phyloP scores from a whole-genome alignment of 2,329 filamentous ascomycete species.

The Drechslerella coelobrocha region DNA sequence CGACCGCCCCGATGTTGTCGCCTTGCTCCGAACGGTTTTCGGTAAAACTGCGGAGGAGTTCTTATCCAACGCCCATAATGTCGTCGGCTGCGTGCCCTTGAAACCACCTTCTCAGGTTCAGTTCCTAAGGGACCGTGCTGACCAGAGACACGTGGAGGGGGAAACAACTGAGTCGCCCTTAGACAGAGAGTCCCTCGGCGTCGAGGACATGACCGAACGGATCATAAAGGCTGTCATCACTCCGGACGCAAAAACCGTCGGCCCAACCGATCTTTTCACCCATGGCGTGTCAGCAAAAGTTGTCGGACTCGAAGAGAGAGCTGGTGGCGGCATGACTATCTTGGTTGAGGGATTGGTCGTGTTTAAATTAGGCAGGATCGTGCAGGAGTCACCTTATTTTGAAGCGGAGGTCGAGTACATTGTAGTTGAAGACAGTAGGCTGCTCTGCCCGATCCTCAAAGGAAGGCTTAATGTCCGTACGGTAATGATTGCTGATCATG shows the following conservation, averaged over 20 bases:
- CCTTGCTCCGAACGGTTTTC: conserved; percentile 28
- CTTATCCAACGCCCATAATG: conserved; percentile 37
- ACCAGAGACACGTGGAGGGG: conserved; percentile 38
- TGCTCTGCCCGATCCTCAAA: conserved; percentile 16
- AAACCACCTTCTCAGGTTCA: conserved; percentile 36
- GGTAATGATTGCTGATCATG: conserved; percentile 43
- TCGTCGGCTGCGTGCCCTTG: conserved; percentile 34
- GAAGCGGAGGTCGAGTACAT: conserved; percentile 75
- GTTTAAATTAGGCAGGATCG: conserved; percentile 75
- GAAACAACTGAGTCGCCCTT: conserved; percentile 21
- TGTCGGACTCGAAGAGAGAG: conserved; percentile 69
- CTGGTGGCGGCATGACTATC: conserved; percentile 74
- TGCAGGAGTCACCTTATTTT: conserved; percentile 82
- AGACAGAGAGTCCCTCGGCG: conserved; percentile 37
- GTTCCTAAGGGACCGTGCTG: conserved; percentile 29
- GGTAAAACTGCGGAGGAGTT: conserved; percentile 40
- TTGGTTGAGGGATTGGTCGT: conserved; percentile 85
- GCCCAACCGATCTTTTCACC: conserved; percentile 72
- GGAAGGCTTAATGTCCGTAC: not conserved
- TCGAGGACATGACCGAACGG: conserved; percentile 39
- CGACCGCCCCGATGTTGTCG: conserved; percentile 44
- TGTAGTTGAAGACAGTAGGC: conserved; percentile 22
- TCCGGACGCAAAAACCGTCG: conserved; percentile 16
- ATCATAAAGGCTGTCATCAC: conserved; percentile 40
- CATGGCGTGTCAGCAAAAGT: conserved; percentile 84